Evolutionary conservation across 768 basidiomycete species (phyloP).

Genomic region (Amanita rubescens): DNA sequence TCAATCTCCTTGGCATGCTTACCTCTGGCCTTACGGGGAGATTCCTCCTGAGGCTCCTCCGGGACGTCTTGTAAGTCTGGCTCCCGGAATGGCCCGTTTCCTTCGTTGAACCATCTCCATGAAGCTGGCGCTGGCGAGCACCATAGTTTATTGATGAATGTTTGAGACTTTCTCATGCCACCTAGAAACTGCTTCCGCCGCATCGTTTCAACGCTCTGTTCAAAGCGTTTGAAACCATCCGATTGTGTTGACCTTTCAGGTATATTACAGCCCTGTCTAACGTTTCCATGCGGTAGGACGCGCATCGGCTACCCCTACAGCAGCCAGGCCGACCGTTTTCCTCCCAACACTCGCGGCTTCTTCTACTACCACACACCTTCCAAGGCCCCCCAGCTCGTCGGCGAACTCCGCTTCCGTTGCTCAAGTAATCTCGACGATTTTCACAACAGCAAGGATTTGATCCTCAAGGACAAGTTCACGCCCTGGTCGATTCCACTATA

Average conservation of each 20-base stretch:
- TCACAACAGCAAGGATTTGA: neutral
- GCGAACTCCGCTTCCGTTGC: conserved; percentile 9
- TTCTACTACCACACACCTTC: conserved; percentile 7
- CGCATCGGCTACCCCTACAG: neutral
- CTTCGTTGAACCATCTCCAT: conserved; percentile 39
- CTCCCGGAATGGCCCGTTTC: conserved; percentile 19
- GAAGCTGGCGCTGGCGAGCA: conserved; percentile 43
- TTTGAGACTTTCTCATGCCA: no score
- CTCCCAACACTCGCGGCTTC: no score
- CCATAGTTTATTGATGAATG: no score
- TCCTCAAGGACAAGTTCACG: neutral
- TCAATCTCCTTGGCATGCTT: conserved; percentile 21
- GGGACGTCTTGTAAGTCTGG: conserved; percentile 10
- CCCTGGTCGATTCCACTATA: neutral
- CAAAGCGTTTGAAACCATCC: neutral
- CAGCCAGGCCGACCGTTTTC: no score
- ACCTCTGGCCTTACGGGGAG: conserved; percentile 9
- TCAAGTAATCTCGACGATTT: neutral
- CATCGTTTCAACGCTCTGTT: neutral
- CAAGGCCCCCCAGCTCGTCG: conserved; percentile 4
- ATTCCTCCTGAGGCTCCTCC: conserved; percentile 17
- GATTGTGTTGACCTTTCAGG: neutral
- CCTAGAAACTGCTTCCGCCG: no score
- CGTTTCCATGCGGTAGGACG: neutral
- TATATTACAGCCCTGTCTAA: neutral